A percentile compares a stretch with the other conserved stretches of the same genome.
These are phyloP conservation scores for Macrolepiota albuminosa DNA, from an alignment of 768 basidiomycete species.

Conservation along the genomic window DNA sequence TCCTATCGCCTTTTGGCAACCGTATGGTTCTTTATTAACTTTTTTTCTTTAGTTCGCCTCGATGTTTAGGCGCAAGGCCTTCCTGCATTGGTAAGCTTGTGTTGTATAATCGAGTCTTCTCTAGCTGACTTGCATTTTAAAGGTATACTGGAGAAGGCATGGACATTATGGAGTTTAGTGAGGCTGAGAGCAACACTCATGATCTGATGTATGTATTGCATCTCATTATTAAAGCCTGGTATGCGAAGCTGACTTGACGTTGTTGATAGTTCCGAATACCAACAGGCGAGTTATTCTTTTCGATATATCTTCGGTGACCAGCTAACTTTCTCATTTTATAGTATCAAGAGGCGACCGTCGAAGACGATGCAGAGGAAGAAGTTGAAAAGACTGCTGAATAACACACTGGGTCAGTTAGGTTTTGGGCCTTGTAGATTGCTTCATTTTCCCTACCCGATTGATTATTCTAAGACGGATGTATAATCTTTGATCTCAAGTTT, in stretches of 20 bases:
- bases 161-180: slow-evolving; percentile 83
- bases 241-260: not conserved
- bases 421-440: not conserved
- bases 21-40: slow-evolving; percentile 1
- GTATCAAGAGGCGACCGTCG: slow-evolving; percentile 58
- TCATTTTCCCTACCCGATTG: too few species aligned
- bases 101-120: not conserved
- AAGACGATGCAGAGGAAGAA: slow-evolving; percentile 32
- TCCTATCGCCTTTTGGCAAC: not conserved
- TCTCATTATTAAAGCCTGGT: not conserved
- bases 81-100: slow-evolving; percentile 66
- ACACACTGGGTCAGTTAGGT: not conserved
- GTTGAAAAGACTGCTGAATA: not conserved
- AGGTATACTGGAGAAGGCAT: slow-evolving; percentile 87
- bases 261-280: slow-evolving; percentile 71
- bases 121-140: not conserved
- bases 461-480: not conserved
- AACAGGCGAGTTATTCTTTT: slow-evolving; percentile 50
- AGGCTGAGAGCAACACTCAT: slow-evolving; percentile 78
- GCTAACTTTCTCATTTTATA: slow-evolving; percentile 17
- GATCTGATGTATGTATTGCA: slow-evolving; percentile 74
- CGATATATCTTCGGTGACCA: not conserved
- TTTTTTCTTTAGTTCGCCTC: slow-evolving; percentile 48
- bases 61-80: slow-evolving; percentile 85
- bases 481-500: not conserved